These are phyloP conservation scores for Thermochaetoides thermophila DNA, from an alignment of 495 filamentous ascomycete genomes.

Conservation along the genomic window DNA sequence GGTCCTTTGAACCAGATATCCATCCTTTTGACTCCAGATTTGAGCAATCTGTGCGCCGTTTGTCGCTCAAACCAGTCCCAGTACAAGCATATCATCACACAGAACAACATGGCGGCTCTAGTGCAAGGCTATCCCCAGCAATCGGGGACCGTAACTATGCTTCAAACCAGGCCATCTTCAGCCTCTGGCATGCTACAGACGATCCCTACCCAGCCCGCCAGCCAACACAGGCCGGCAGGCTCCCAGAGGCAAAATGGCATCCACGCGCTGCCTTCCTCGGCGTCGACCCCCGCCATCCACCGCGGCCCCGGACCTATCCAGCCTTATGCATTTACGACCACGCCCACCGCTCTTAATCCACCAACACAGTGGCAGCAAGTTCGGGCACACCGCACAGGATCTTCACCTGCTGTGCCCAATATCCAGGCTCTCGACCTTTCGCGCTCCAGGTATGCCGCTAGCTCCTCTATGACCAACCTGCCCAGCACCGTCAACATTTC, in stretches of 20 bases:
- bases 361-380: constrained; percentile 48
- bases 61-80: too few relatives aligned
- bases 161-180: constrained; percentile 61
- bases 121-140: constrained; percentile 82
- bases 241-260: constrained; percentile 50
- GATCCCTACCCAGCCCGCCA: constrained; percentile 35
- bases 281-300: constrained; percentile 43
- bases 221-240: constrained; percentile 38
- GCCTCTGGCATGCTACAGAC: constrained; percentile 50
- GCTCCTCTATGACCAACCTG: constrained; percentile 38
- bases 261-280: constrained; percentile 36
- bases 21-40: too few relatives aligned
- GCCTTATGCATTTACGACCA: constrained; percentile 73
- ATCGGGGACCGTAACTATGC: constrained; percentile 64
- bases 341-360: constrained; percentile 47
- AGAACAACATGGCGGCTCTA: constrained; percentile 79
- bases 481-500: constrained; percentile 16
- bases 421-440: constrained; percentile 35
- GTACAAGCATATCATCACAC: too few relatives aligned
- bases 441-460: constrained; percentile 42
- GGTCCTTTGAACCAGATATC: too few relatives aligned
- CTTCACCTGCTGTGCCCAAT: constrained; percentile 45
- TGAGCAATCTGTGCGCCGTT: too few relatives aligned
- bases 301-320: constrained; percentile 58
- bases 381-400: constrained; percentile 51